phyloP scores from a whole-genome alignment of 169 alveolate species.

The Eimeria maxima region DNA sequence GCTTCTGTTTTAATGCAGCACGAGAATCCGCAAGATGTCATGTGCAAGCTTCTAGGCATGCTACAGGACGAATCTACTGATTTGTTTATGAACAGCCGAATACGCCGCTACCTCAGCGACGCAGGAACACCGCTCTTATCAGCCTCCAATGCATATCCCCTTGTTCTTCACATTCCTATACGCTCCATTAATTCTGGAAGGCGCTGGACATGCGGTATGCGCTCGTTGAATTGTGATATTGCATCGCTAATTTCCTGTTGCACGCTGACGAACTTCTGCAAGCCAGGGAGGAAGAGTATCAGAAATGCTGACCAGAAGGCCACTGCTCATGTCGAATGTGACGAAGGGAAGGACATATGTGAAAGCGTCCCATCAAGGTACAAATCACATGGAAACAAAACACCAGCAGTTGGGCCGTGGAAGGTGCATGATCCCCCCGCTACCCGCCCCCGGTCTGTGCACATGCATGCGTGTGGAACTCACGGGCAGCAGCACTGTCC shows the following conservation, averaged over 20 bases:
- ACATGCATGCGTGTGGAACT: conserved; percentile 19
- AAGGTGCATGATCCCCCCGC: background rate
- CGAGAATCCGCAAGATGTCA: conserved; percentile 46
- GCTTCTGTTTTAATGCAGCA: no score
- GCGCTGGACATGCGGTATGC: background rate
- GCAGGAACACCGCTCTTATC: background rate
- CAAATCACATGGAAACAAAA: background rate
- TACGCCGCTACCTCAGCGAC: conserved; percentile 55
- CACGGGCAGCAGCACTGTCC: background rate
- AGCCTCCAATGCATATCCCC: conserved; percentile 25
- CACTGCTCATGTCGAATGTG: background rate
- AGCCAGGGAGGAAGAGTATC: background rate
- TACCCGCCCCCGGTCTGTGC: conserved; percentile 17
- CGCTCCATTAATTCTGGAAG: background rate
- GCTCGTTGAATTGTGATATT: background rate
- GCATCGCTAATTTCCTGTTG: background rate
- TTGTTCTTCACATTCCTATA: conserved; percentile 7
- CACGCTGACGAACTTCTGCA: background rate
- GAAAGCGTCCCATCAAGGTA: background rate
- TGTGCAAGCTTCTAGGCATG: conserved; percentile 6
- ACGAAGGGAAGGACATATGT: background rate
- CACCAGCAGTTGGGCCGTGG: conserved; percentile 53
- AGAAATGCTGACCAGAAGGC: background rate
- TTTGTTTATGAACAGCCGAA: conserved; percentile 12
- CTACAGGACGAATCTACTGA: conserved; percentile 44